These are phyloP conservation scores for Kazachstania taianensis DNA, from an alignment of 805 yeast genomes.

Conservation along the genomic window DNA sequence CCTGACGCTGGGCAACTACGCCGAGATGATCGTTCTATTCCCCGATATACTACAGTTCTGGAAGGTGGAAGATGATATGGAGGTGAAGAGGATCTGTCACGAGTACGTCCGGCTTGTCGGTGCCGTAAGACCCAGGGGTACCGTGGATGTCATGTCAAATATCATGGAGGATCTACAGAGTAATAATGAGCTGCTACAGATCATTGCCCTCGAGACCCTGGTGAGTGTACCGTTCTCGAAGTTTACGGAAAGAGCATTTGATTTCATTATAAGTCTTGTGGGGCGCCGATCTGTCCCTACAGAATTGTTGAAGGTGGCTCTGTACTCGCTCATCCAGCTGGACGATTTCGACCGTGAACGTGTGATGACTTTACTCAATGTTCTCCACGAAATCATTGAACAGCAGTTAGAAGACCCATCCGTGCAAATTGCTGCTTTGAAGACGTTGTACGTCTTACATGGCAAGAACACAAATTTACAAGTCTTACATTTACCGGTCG, in stretches of 20 bases:
- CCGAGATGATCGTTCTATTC: slow-evolving; percentile 58
- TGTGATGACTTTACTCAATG: slow-evolving; percentile 38
- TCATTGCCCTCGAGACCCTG: slow-evolving; percentile 55
- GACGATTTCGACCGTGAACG: slow-evolving; percentile 44
- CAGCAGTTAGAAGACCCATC: slow-evolving; percentile 44
- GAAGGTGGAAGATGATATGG: slow-evolving; percentile 49
- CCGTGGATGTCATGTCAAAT: slow-evolving; percentile 45
- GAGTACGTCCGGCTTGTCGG: slow-evolving; percentile 57
- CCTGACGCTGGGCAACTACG: slow-evolving; percentile 62
- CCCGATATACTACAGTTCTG: slow-evolving; percentile 53
- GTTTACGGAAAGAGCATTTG: slow-evolving; percentile 38
- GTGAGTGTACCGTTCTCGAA: slow-evolving; percentile 48
- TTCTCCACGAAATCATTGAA: slow-evolving; percentile 21
- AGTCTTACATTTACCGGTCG: slow-evolving; percentile 33
- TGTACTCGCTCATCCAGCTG: slow-evolving; percentile 56
- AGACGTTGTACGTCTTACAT: slow-evolving; percentile 54
- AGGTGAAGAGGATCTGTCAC: slow-evolving; percentile 61
- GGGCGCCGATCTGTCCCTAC: slow-evolving; percentile 38
- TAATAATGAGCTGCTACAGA: slow-evolving; percentile 38
- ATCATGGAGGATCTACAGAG: slow-evolving; percentile 45
- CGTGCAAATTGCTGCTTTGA: slow-evolving; percentile 64
- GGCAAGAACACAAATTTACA: slow-evolving; percentile 31
- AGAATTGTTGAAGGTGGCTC: slow-evolving; percentile 58
- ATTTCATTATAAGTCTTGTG: slow-evolving; percentile 30
- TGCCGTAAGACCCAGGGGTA: slow-evolving; percentile 43